These are phyloP conservation scores for Myxozyma nipponensis DNA, from an alignment of 805 yeast species.

Conservation along the genomic window DNA sequence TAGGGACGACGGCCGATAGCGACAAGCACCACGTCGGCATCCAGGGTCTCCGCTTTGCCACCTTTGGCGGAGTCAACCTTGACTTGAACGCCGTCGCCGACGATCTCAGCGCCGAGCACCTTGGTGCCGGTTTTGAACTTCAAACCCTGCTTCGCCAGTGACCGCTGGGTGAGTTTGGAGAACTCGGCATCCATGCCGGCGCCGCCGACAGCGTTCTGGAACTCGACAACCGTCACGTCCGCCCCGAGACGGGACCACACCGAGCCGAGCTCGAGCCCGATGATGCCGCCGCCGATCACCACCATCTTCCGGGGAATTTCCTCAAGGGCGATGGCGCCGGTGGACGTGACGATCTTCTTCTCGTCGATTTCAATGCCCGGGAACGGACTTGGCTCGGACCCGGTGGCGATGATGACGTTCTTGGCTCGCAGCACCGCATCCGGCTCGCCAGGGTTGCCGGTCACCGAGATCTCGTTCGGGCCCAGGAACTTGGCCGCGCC, in stretches of 20 bases:
- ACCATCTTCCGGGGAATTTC: slow-evolving; percentile 90
- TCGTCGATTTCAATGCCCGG: slow-evolving; percentile 97
- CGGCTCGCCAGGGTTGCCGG: slow-evolving; percentile 81
- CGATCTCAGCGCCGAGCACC: slow-evolving; percentile 80
- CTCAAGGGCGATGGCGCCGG: slow-evolving; percentile 80
- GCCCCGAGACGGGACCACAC: slow-evolving; percentile 94
- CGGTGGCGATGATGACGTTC: slow-evolving; percentile 93
- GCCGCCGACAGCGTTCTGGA: slow-evolving; percentile 76
- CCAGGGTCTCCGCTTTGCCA: slow-evolving; percentile 73
- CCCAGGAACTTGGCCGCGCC: slow-evolving; percentile 86
- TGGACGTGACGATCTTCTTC: slow-evolving; percentile 92
- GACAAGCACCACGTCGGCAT: slow-evolving; percentile 89
- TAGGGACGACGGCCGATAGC: slow-evolving; percentile 99
- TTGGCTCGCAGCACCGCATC: slow-evolving; percentile 71
- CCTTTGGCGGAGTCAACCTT: slow-evolving; percentile 86
- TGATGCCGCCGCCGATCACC: slow-evolving; percentile 98
- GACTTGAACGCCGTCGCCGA: slow-evolving; percentile 82
- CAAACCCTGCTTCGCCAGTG: slow-evolving; percentile 90
- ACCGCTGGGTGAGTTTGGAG: slow-evolving; percentile 82
- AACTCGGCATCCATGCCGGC: slow-evolving; percentile 98
- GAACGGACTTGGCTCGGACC: slow-evolving; percentile 97
- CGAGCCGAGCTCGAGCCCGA: slow-evolving; percentile 98
- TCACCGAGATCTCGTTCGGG: slow-evolving; percentile 72
- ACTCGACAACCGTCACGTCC: slow-evolving; percentile 92
- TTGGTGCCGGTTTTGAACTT: slow-evolving; percentile 90